Evolutionary conservation across 2,329 filamentous ascomycete genomes (phyloP), one percentile per base, ranked within the genome.

Genomic region (Epicoccum nigrum): DNA sequence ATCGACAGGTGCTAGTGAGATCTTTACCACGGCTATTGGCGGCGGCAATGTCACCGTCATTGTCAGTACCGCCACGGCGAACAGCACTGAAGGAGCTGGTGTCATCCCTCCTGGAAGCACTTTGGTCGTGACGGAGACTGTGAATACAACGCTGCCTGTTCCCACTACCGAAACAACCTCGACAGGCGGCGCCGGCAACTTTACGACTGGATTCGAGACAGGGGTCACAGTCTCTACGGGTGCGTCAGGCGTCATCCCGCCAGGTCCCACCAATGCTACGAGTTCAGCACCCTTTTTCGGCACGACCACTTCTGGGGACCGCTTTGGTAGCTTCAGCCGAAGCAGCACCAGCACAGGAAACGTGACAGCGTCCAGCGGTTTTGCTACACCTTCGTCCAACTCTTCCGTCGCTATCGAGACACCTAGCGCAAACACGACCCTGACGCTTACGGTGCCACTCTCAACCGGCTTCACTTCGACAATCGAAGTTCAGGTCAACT

Each of bases 1-100:
- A 8, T 53, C 57, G 13, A 65, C 60, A 9, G 57, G 57, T n/a
- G 13, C 39, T 17, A 57, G 47, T 11, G 55, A 45, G n/a, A 17
- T 40, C 25, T 44, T 52, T 21, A 43, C 43, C 4, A 28, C 35
- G 16, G 40, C 46, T 42, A 17, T 45, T 16, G 49, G 47, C 2
- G 49, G 32, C 8, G 45, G 34, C 13, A 51, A 50, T 25, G 32
- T 48, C 7, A 55, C 52, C 7, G 30, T 45, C 21, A 20, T 16
- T 12, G 7, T 17, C 31, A 20, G 39, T 4, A 56, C 45, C 13
- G 45, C 39, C 28, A 58, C 46, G 16, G 28, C 45, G 2, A 47
- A 51, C 37, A 51, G 54, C 31, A 62, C 50, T 23, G 50, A 50
- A 34, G 23, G 13, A 1, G 45, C n/a, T 9, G 54, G 54, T 9